Percentiles rank a stretch among this genome's conserved stretches.
Evolutionary conservation across 169 alveolate species (phyloP).

Genomic region (Plasmodium knowlesi): DNA sequence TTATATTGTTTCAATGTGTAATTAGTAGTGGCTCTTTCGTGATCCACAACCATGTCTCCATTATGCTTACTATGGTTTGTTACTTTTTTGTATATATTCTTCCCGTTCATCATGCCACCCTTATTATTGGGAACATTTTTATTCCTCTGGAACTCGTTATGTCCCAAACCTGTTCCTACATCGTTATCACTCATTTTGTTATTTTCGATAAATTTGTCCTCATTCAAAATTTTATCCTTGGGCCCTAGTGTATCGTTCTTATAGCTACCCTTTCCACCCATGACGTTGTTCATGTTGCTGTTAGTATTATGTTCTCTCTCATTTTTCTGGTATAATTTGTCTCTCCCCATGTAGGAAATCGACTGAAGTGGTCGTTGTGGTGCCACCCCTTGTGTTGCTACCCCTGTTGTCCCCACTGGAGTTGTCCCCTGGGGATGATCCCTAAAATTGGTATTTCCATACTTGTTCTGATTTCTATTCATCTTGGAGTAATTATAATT

Average conservation of each 20-base stretch:
- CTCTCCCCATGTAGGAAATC: slow-evolving; percentile 24
- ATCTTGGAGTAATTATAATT: slow-evolving; percentile 31
- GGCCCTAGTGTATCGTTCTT: slow-evolving; percentile 2
- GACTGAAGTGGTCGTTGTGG: not conserved
- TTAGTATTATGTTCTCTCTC: not conserved
- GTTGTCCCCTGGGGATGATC: not conserved
- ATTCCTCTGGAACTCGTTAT: not conserved
- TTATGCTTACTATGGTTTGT: not conserved
- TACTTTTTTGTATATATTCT: not conserved
- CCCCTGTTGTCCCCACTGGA: not conserved
- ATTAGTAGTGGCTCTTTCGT: slow-evolving; percentile 3
- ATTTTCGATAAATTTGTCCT: not conserved
- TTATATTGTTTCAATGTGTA: not conserved
- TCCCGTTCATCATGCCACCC: not conserved
- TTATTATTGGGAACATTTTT: slow-evolving; percentile 20
- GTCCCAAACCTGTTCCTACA: not conserved
- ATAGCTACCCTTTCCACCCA: not conserved
- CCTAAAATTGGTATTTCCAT: not conserved
- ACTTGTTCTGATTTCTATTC: not conserved
- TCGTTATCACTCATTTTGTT: not conserved
- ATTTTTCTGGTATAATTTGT: slow-evolving; percentile 19
- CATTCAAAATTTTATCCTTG: slow-evolving; percentile 4
- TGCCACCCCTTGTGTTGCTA: not conserved
- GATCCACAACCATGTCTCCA: slow-evolving; percentile 7
- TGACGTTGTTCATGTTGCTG: not conserved